These are phyloP conservation scores for Scutellaria barbata DNA, from an alignment of 257 asterid genomes.

Conservation along the genomic window DNA sequence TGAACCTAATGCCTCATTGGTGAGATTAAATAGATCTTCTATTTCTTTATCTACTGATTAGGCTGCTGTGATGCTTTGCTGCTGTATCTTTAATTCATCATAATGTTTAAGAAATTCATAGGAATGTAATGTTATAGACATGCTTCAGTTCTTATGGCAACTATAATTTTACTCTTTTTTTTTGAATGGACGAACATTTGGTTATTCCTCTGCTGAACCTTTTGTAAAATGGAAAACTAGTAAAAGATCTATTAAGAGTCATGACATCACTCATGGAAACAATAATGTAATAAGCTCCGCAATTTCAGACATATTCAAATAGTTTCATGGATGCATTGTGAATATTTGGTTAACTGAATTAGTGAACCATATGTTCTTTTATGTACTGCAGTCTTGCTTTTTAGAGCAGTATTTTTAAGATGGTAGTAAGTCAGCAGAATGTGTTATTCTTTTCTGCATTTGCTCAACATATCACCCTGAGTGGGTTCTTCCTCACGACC, in stretches of 20 bases:
- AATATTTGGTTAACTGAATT: conserved; percentile 20
- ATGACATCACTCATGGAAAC: background rate
- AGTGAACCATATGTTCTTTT: conserved; percentile 15
- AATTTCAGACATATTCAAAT: conserved; percentile 25
- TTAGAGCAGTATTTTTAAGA: conserved; percentile 5
- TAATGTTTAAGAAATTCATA: conserved; percentile 4
- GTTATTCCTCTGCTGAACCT: conserved; percentile 31
- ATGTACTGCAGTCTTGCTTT: conserved; percentile 19
- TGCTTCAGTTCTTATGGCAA: conserved; percentile 6
- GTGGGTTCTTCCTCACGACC: background rate
- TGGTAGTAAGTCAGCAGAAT: conserved; percentile 10
- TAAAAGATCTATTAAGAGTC: conserved; percentile 3
- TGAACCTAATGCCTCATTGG: conserved; percentile 84
- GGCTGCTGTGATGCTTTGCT: conserved; percentile 24
- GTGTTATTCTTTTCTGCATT: conserved; percentile 10
- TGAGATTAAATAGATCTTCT: conserved; percentile 46
- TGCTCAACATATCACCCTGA: conserved; percentile 10
- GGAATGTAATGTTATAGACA: background rate
- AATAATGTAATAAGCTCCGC: background rate
- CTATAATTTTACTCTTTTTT: conserved; percentile 1
- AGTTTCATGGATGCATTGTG: background rate
- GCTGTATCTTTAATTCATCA: conserved; percentile 20
- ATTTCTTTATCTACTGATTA: conserved; percentile 20
- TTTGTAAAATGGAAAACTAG: conserved; percentile 9
- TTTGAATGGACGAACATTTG: conserved; percentile 13